These are phyloP conservation scores for Cutaneotrichosporon dermatis DNA, from an alignment of 1,284 basidiomycete species.

Conservation along the genomic window DNA sequence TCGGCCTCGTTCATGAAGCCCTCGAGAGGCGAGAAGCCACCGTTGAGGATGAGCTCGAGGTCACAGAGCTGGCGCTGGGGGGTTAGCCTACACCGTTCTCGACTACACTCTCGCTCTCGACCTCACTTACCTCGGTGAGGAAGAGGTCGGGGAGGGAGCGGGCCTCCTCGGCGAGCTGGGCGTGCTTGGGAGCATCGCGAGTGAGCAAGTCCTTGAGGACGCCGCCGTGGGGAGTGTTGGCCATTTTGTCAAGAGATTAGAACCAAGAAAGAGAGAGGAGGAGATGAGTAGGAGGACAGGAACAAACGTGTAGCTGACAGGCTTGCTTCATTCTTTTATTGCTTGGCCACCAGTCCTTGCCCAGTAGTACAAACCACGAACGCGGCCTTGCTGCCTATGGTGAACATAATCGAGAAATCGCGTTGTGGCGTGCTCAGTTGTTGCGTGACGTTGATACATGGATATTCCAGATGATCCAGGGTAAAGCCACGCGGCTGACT, in stretches of 20 bases:
- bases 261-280: no score
- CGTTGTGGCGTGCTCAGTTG: neutral
- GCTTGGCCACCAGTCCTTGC: no score
- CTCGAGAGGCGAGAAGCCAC: constrained; percentile 97
- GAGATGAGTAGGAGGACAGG: no score
- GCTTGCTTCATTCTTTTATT: no score
- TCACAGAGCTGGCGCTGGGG: constrained; percentile 90
- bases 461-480: constrained; percentile 1
- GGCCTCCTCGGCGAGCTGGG: constrained; percentile 69
- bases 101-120: no score
- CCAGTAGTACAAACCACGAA: no score
- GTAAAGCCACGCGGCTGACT: no score
- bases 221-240: constrained; percentile 87
- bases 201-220: constrained; percentile 85
- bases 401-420: neutral
- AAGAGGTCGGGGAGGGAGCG: constrained; percentile 67
- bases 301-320: no score
- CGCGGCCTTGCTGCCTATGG: neutral
- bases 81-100: neutral
- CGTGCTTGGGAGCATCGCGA: constrained; percentile 70
- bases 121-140: constrained; percentile 62
- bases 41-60: constrained; percentile 91
- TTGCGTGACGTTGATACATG: neutral
- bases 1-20: constrained; percentile 93
- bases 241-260: constrained; percentile 55